These are phyloP conservation scores for Triticum turgidum DNA, from an alignment of 176 grass and related monocot genomes.

Conservation along the genomic window DNA sequence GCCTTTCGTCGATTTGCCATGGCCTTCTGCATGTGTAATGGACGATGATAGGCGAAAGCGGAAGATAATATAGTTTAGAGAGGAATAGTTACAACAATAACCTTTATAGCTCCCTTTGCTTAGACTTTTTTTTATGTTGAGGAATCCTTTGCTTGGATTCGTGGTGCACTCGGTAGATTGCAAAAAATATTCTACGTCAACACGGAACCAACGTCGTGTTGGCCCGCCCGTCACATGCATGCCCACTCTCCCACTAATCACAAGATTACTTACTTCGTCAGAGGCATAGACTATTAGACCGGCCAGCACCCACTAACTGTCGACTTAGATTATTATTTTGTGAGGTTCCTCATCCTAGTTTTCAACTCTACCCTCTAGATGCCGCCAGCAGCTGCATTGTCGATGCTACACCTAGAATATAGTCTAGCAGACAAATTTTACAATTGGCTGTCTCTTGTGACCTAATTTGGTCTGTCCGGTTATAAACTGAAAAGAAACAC, in stretches of 20 bases:
- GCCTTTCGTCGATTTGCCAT: not conserved
- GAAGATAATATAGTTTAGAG: not conserved
- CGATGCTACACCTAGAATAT: not conserved
- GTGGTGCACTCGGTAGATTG: not conserved
- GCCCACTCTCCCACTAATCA: not conserved
- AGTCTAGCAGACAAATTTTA: not conserved
- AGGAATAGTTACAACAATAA: not conserved
- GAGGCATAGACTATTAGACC: not conserved
- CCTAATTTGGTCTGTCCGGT: not conserved
- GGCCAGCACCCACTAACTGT: slow-evolving; percentile 22
- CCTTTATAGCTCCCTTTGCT: not conserved
- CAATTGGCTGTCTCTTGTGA: not conserved
- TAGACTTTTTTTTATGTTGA: not conserved
- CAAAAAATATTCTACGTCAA: slow-evolving; percentile 5
- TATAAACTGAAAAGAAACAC: not conserved
- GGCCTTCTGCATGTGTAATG: not conserved
- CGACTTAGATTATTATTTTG: not conserved
- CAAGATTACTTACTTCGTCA: not conserved
- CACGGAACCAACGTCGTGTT: slow-evolving; percentile 24
- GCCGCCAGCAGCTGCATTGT: not conserved
- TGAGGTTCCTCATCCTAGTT: not conserved
- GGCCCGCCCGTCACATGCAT: slow-evolving; percentile 24
- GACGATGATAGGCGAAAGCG: not conserved
- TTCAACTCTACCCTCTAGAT: not conserved
- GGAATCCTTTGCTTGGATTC: not conserved